Base-by-base conservation (phyloP, 208 protist genomes). In the Vickermania ingenoplastis region DNA sequence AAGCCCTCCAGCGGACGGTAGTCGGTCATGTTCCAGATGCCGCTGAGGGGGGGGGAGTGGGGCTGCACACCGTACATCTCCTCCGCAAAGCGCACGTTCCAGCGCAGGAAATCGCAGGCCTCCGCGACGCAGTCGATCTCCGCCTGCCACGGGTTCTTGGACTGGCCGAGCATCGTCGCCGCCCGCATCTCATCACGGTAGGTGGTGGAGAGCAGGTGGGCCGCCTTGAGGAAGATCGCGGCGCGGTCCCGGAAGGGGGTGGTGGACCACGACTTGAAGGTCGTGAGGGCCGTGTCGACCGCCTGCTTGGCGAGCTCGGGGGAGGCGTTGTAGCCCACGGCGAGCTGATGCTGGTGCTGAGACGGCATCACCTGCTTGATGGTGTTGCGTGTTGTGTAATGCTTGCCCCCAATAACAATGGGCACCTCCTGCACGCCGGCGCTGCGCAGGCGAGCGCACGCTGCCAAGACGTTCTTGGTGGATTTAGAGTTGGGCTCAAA, bases 1-100 rank as follows among this genome's bases (percentile, higher is more conserved):
- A 98, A 99, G 49, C 97, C 97, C 61, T 99, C 97, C 1, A 99
- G 79, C 41, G 96, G 91, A 14, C 97, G 81, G 72, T 98, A 98
- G 52, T 98, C 94, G 1, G 92, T 75, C 30, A 80, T 77, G 75
- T 99, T 99, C 96, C 97, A 99, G 21, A 90, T 56, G 3, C 76
- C 75, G 11, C 79, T 81, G 61, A 78, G 80, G 36, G 59, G 49
- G 0, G 84, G 60, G 45, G 92, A 83, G 31, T 74, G 59, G 17
- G 95, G 93, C 79, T 98, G 97, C 63, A 80, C 55, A 5, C 71
- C 53, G 75, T 96, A 96, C 14, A 97, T 74, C 61, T 98, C 69
- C 65, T 97, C 79, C 21, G 92, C 96, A 59, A 90, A 99, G 72
- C 97, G 87, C 22, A 89, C 75, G 59, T 96, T 97, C 78, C 97